Base-by-base conservation (phyloP, 2,329 filamentous ascomycete genomes). In the Neonectria neomacrospora region DNA sequence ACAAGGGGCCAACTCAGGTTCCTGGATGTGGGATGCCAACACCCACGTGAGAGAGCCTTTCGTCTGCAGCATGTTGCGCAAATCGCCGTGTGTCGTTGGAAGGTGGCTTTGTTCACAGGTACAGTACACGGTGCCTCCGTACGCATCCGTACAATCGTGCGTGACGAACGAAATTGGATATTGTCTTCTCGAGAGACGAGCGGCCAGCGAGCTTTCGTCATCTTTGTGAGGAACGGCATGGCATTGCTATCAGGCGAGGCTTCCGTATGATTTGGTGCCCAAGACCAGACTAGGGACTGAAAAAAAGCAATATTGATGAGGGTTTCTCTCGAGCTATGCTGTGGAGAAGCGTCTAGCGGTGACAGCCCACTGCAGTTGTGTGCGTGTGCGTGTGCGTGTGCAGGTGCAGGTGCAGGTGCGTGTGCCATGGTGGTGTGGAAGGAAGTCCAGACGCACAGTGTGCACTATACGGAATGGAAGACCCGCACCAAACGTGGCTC, bases 1-100 rank as follows among this genome's bases (percentile, higher is more conserved):
- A 42, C 45, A 61, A 61, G 52, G 58, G 45, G 53, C 47, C 39
- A 56, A 55, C 30, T 55, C 42, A 61, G 45, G 52, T 56, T 52
- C 58, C 58, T 50, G 45, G 26, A 50, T 23, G 45, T 56, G 45
- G 58, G 52, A 52, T 50, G 20, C n/a, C 42, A 37, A 44, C 39
- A 14, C 22, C 37, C 52, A 55, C 58, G 44, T 51, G 51, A 42
- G 41, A 22, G 32, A 45, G 41, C 5, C 30, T 60, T 32, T 41
- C 34, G 56, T 37, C 32, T n/a, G 32, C 42, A 54, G 44, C 22
- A 50, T 61, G 14, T 32, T 26, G 30, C 47, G 47, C 47, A 34
- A 54, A 54, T 54, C 50, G 23, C 23, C 32, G 34, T 42, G 52
- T 41, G 34, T 56, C 22, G 56, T 28, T 20, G 34, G 42, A 54